Evolutionary conservation across 1,139 yeast genomes (phyloP), one percentile per base, ranked within the genome.

Genomic region (Meyerozyma carpophila): DNA sequence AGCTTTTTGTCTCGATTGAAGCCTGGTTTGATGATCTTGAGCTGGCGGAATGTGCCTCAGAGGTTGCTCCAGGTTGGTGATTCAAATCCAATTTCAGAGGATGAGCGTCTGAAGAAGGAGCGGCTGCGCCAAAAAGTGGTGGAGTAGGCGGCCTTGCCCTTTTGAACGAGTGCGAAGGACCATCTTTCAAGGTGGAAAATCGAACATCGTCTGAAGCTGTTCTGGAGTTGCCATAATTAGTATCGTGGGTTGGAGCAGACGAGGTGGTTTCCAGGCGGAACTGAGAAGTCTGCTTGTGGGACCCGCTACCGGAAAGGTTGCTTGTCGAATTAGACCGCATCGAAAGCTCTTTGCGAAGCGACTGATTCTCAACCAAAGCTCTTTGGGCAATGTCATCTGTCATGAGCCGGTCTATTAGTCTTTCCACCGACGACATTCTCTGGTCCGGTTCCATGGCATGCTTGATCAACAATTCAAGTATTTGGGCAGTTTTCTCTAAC

Each of bases 321-420:
- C 21, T 9, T 18, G 16, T 26, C 16, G 28, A 11, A 11, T 6
- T 27, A 20, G 27, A 28, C 32, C 20, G 10, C 14, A 13, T n/a
- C 4, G 16, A 62, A 24, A 47, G 39, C 45, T 62, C 59, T 28
- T 63, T 47, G 32, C 52, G 50, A 29, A 68, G 49, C 28, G 57
- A 61, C 27, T 57, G 54, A 0, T 66, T 55, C 42, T 67, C 70
- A 32, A 63, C 49, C n/a, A 67, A 55, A 1, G 70, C 70, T 43
- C 63, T 53, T 42, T 64, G 56, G 2, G 72, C 70, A 3, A 62
- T 64, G 36, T 65, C 67, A 44, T 66, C 72, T 0, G 68, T 58
- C 9, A 59, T 52, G 45, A 67, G 48, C 36, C 67, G 51, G 44
- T 69, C 72, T 58, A 68, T 61, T 21, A 67, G 51, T 41, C 67